Conservation (phyloP, 2,329 filamentous ascomycete species). For the Mariannaea sp. region DNA sequence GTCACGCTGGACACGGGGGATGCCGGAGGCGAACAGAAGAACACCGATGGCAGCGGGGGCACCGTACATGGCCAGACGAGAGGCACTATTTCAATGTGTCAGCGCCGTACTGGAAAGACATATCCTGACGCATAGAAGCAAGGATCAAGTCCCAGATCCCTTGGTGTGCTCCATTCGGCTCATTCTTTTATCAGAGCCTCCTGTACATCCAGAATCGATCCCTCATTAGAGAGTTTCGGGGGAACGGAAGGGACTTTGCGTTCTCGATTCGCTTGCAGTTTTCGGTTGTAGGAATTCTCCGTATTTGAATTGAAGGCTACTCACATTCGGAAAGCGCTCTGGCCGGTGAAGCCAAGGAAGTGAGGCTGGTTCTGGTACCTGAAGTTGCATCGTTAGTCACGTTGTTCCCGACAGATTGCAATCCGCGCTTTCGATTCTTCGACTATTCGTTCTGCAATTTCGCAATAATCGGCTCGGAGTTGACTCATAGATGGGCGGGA, state of each 20-base stretch:
- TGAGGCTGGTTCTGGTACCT: constrained; percentile 66
- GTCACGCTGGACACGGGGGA: constrained; percentile 64
- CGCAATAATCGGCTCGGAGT: constrained; percentile 6
- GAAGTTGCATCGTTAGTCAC: constrained; percentile 37
- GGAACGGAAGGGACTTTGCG: constrained; percentile 29
- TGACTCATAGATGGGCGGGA: neutral
- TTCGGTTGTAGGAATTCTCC: neutral
- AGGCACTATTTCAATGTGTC: constrained; percentile 47
- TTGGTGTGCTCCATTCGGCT: neutral
- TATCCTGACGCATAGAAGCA: neutral
- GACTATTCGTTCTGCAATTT: constrained; percentile 2
- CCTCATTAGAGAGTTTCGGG: constrained; percentile 18
- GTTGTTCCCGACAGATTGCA: constrained; percentile 8
- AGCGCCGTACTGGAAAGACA: constrained; percentile 13
- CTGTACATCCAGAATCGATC: constrained; percentile 1
- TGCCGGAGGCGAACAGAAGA: constrained; percentile 65
- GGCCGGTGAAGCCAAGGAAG: constrained; percentile 56
- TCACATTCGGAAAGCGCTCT: constrained; percentile 58
- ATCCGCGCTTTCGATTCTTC: neutral
- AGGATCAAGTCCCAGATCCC: neutral
- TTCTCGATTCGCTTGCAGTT: constrained; percentile 20
- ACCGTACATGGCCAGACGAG: constrained; percentile 60
- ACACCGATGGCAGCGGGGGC: constrained; percentile 61
- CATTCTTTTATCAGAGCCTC: constrained; percentile 1
- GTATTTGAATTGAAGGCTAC: constrained; percentile 32